A percentile compares a stretch with the other conserved stretches of the same genome.
Conservation (phyloP, 345 rosid genomes). For the Lepidium sativum region DNA sequence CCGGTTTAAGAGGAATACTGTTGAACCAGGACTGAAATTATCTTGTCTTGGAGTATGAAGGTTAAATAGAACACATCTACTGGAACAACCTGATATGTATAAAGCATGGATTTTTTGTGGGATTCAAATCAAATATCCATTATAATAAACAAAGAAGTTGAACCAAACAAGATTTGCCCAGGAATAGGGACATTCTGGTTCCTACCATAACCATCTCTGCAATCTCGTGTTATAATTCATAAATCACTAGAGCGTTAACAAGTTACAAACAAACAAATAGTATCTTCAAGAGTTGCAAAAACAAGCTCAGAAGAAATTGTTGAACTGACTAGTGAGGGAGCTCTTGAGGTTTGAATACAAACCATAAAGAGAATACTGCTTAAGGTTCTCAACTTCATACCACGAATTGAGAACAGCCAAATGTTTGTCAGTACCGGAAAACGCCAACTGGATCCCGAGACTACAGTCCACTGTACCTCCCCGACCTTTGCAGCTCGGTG, state of each 20-base stretch:
- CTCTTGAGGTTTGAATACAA: slow-evolving; percentile 65
- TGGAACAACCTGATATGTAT: background rate
- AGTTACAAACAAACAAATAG: slow-evolving; percentile 2
- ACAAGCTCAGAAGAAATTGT: slow-evolving; percentile 36
- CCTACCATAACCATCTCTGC: background rate
- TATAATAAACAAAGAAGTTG: no score
- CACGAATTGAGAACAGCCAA: slow-evolving; percentile 68
- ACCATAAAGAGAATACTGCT: slow-evolving; percentile 74
- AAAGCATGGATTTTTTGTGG: background rate
- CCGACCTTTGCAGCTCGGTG: slow-evolving; percentile 43
- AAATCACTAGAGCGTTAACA: background rate
- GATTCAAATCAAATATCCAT: background rate
- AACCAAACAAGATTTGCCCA: background rate
- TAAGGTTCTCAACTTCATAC: slow-evolving; percentile 78
- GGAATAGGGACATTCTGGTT: background rate
- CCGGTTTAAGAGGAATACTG: background rate
- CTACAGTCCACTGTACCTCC: slow-evolving; percentile 73
- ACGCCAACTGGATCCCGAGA: slow-evolving; percentile 62
- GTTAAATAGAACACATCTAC: background rate
- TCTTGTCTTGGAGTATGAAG: background rate
- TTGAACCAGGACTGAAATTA: background rate
- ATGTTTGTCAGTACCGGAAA: slow-evolving; percentile 90
- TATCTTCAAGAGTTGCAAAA: background rate
- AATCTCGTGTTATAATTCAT: background rate
- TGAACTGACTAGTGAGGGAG: slow-evolving; percentile 62